Evolutionary conservation across 2,329 filamentous ascomycete genomes (phyloP).

Genomic region (Neospermospora avenae): DNA sequence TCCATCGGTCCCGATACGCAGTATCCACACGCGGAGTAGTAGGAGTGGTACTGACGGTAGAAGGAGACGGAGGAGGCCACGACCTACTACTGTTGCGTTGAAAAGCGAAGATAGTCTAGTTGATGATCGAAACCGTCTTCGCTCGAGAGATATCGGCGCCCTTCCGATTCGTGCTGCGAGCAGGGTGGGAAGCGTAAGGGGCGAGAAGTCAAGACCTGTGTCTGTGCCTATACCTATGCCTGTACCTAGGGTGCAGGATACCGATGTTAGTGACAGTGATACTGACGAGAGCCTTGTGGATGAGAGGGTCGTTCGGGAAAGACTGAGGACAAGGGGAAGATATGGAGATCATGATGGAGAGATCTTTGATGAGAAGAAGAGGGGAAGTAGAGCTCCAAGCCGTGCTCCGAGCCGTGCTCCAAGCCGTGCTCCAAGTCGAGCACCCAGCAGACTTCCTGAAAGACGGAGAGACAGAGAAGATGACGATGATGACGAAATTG

Average conservation of each 20-base stretch:
- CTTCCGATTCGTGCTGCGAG: not conserved
- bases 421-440: not conserved
- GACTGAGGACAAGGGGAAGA: not conserved
- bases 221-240: not conserved
- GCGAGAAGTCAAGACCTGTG: not conserved
- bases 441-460: not conserved
- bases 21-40: slow-evolving; percentile 4
- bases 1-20: not conserved
- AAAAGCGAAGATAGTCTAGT: slow-evolving; percentile 1
- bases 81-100: not conserved
- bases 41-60: not conserved
- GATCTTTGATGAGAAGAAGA: not conserved
- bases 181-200: not conserved
- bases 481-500: slow-evolving; percentile 5
- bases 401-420: not conserved
- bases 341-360: not conserved
- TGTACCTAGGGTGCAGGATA: not conserved
- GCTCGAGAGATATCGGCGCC: not conserved
- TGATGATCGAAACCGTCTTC: not conserved
- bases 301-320: slow-evolving; percentile 1
- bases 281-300: slow-evolving; percentile 5
- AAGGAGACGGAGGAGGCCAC: not conserved
- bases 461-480: not conserved
- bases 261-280: not conserved
- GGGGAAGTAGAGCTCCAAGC: not conserved